A percentile compares a stretch with the other conserved stretches of the same genome.
Conservation (phyloP, 73 alveolate genomes). For the Paramecium primaurelia region DNA sequence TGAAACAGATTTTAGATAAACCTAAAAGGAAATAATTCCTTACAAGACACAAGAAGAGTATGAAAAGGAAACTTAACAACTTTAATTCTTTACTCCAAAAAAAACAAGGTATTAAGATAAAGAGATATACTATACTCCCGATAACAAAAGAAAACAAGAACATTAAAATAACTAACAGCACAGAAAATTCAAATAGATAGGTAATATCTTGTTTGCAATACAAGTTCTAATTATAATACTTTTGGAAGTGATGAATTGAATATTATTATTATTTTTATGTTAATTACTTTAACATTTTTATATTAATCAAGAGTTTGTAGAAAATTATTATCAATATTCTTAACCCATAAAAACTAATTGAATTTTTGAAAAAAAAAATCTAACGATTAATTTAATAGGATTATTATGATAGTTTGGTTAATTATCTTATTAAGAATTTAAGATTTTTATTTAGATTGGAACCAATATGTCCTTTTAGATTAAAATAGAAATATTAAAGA, state of each 20-base stretch:
- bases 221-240: not conserved
- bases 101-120: not conserved
- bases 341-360: no score
- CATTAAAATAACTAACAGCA: not conserved
- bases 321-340: no score
- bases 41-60: not conserved
- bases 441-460: no score
- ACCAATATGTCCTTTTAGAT: no score
- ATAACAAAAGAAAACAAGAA: not conserved
- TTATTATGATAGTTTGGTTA: no score
- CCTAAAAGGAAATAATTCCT: not conserved
- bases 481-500: no score
- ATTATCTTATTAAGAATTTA: no score
- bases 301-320: not conserved
- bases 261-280: not conserved
- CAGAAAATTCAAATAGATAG: not conserved
- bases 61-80: not conserved
- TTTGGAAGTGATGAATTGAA: not conserved
- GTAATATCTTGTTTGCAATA: not conserved
- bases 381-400: no score
- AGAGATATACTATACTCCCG: not conserved
- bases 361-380: no score
- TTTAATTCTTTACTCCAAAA: not conserved
- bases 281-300: not conserved
- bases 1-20: not conserved